Base-by-base conservation (phyloP, 2,329 filamentous ascomycete genomes). In the Stemphylium lycopersici region DNA sequence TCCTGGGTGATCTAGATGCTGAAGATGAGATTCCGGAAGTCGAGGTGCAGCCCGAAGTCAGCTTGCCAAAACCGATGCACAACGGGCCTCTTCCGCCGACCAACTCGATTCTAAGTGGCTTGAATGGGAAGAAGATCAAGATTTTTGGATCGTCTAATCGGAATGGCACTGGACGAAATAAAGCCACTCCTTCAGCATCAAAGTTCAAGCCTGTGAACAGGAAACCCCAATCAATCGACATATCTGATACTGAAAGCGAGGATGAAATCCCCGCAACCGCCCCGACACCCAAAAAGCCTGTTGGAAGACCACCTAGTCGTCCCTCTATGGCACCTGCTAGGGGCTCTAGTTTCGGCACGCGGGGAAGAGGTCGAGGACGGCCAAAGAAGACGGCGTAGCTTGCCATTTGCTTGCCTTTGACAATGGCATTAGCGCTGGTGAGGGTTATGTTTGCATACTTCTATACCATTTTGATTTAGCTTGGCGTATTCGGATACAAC, bases 41-140 rank as follows among this genome's bases (percentile, higher is more conserved):
- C 18, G 58, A 64, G 16, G 47, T 31, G 37, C 42, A 34, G 42
- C 24, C 45, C 10, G 45, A 41, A 11, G 16, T 29, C 7, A 47
- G 57, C 3, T 33, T 52, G 4, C 53, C 57, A 4, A 48, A 56
- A 10, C 33, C 52, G 6, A 22, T 43, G 12, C 59, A 44, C 13
- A 54, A 41, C 13, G 62, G 58, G 1, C 61, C 61, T n/a, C 63
- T 63, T 11, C 59, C 57, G 48, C 49, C 67, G 1, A 58, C 56
- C 2, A 69, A 69, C 33, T 71, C 73, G 1, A 63, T 74, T 12
- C 54, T 74, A 48, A 56, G 62, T 18, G 64, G 65, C 5, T 69
- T 69, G 63, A 54, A 56, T 3, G 64, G 73, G n/a, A 74, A 70
- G 59, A 74, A 74, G 42, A 70, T 74, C 54, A 76, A 72, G 48